Conservation (phyloP, 805 yeast species). For the Zygosaccharomyces siamensis region DNA sequence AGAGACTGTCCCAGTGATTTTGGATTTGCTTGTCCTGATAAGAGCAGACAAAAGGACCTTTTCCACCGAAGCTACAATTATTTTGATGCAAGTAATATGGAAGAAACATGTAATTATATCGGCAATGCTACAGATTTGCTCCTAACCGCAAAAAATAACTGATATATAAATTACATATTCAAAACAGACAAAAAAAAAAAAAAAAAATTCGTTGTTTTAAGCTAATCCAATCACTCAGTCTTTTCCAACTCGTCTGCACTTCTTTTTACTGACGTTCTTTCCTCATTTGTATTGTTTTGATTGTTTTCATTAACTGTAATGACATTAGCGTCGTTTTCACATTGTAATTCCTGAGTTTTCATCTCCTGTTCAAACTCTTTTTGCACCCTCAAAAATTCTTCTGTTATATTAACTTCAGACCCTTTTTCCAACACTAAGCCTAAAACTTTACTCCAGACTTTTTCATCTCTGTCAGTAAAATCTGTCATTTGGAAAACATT, state of each 20-base stretch:
- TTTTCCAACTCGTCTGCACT: neutral
- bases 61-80: constrained; percentile 32
- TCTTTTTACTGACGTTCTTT: constrained; percentile 6
- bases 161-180: neutral
- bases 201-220: neutral
- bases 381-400: constrained; percentile 37
- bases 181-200: neutral
- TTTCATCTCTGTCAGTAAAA: constrained; percentile 55
- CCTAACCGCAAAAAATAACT: neutral
- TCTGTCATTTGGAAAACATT: constrained; percentile 63
- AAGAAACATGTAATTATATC: constrained; percentile 41
- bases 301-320: constrained; percentile 2
- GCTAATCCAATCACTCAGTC: neutral
- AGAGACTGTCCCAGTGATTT: constrained; percentile 79
- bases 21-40: constrained; percentile 69
- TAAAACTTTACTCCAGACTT: constrained; percentile 67
- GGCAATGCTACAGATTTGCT: constrained; percentile 28
- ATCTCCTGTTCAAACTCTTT: constrained; percentile 13
- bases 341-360: neutral
- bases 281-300: neutral
- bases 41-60: constrained; percentile 14
- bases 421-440: constrained; percentile 48
- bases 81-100: constrained; percentile 16
- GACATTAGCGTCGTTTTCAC: constrained; percentile 4
- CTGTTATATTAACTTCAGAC: constrained; percentile 37